Conservation (phyloP, 331 rosid genomes). For the Cydonia oblonga region DNA sequence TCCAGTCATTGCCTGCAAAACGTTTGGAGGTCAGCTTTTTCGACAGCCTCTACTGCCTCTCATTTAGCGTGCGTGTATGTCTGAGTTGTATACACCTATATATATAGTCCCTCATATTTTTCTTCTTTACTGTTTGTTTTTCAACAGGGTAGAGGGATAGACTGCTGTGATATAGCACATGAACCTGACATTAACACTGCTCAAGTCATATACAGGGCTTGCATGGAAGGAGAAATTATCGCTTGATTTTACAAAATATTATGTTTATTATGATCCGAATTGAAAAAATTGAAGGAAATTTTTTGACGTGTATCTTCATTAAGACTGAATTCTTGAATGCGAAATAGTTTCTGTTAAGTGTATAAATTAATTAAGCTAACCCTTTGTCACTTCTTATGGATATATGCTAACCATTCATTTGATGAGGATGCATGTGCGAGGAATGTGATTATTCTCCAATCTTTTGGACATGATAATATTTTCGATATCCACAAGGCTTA, state of each 20-base stretch:
- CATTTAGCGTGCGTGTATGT: too few species aligned
- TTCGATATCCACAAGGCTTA: too few species aligned
- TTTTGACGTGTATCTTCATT: not conserved
- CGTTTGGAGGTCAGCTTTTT: conserved; percentile 15
- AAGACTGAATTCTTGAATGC: not conserved
- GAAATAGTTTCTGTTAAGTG: too few species aligned
- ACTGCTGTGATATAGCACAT: conserved; percentile 20
- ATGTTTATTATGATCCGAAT: not conserved
- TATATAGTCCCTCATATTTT: not conserved
- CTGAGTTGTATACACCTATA: too few species aligned
- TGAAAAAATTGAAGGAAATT: not conserved
- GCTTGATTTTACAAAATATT: not conserved
- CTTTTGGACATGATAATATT: too few species aligned
- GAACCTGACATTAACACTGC: not conserved
- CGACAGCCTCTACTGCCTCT: too few species aligned
- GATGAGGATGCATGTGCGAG: too few species aligned
- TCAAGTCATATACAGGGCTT: conserved; percentile 24
- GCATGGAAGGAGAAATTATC: conserved; percentile 19
- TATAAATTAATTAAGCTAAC: too few species aligned
- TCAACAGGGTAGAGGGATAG: conserved; percentile 13
- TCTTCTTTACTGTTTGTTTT: not conserved
- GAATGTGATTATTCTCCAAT: too few species aligned
- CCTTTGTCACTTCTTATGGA: too few species aligned
- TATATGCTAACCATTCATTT: too few species aligned
- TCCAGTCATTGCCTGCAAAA: conserved; percentile 11